A percentile compares a stretch with the other conserved stretches of the same genome.
These are phyloP conservation scores for Crassisporium funariophilum DNA, from an alignment of 768 basidiomycete species.

Conservation along the genomic window DNA sequence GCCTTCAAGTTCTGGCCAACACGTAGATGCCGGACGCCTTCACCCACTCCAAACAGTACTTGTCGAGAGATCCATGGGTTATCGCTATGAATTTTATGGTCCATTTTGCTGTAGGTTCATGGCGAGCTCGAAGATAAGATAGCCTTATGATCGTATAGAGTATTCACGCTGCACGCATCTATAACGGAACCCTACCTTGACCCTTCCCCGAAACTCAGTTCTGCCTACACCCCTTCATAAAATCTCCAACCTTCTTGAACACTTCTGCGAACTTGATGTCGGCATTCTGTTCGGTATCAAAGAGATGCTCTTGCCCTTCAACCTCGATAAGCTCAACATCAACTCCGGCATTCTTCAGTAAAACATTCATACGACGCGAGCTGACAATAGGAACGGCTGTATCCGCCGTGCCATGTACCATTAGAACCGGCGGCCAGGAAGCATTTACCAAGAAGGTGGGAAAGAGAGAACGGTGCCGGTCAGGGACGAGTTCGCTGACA, in stretches of 20 bases:
- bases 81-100: too few species aligned
- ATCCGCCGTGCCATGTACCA: slow-evolving; percentile 52
- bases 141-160: too few species aligned
- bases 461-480: slow-evolving; percentile 37
- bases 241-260: slow-evolving; percentile 6
- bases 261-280: slow-evolving; percentile 28
- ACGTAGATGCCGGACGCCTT: too few species aligned
- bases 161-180: too few species aligned
- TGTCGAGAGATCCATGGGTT: too few species aligned
- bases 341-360: slow-evolving; percentile 35
- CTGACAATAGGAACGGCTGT: slow-evolving; percentile 46
- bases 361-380: slow-evolving; percentile 35
- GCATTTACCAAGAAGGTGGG: slow-evolving; percentile 42
- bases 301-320: slow-evolving; percentile 49
- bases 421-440: slow-evolving; percentile 48
- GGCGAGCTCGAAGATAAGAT: too few species aligned
- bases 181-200: too few species aligned
- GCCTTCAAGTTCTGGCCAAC: too few species aligned
- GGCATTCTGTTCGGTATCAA: slow-evolving; percentile 50
- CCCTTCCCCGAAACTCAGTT: too few species aligned
- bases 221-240: not conserved
- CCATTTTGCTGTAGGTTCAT: too few species aligned
- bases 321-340: slow-evolving; percentile 23
- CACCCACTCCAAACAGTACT: too few species aligned
- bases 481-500: slow-evolving; percentile 22